Evolutionary conservation across 2,329 filamentous ascomycete species (phyloP).

Genomic region (Orbilia javanica): DNA sequence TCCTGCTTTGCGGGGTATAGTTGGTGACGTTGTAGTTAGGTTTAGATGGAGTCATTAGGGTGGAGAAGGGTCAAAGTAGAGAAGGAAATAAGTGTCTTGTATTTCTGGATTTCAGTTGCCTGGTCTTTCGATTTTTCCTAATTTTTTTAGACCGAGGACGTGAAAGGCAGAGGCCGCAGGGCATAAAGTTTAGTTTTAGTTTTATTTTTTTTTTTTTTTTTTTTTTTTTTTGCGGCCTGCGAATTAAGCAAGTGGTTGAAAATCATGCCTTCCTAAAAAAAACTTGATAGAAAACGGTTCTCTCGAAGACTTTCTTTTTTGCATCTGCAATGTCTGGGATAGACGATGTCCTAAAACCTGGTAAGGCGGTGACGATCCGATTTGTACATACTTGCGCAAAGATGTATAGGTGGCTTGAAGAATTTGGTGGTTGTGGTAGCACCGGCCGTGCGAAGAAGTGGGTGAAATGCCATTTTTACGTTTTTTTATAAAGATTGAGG

Average conservation of each 20-base stretch:
- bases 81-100: background rate
- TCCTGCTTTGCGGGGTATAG: conserved; percentile 48
- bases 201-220: too few relatives aligned
- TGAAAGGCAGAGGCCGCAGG: conserved; percentile 9
- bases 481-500: conserved; percentile 17
- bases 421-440: background rate
- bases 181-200: too few relatives aligned
- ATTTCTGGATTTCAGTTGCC: conserved; percentile 34
- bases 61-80: conserved; percentile 6
- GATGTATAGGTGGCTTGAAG: background rate
- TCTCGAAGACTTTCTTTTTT: conserved; percentile 36
- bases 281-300: conserved; percentile 51
- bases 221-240: conserved; percentile 10
- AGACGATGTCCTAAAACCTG: conserved; percentile 54
- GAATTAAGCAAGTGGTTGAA: conserved; percentile 48
- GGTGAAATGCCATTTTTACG: conserved; percentile 12
- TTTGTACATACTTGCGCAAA: conserved; percentile 15
- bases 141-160: conserved; percentile 3
- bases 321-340: conserved; percentile 47
- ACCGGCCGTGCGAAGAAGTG: background rate
- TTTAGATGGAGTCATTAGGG: conserved; percentile 22
- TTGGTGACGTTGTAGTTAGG: background rate
- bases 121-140: conserved; percentile 7
- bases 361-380: conserved; percentile 54
- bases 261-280: conserved; percentile 38